These are phyloP conservation scores for Elongisporangium senticosum DNA, from an alignment of 352 stramenopile genomes.

Conservation along the genomic window DNA sequence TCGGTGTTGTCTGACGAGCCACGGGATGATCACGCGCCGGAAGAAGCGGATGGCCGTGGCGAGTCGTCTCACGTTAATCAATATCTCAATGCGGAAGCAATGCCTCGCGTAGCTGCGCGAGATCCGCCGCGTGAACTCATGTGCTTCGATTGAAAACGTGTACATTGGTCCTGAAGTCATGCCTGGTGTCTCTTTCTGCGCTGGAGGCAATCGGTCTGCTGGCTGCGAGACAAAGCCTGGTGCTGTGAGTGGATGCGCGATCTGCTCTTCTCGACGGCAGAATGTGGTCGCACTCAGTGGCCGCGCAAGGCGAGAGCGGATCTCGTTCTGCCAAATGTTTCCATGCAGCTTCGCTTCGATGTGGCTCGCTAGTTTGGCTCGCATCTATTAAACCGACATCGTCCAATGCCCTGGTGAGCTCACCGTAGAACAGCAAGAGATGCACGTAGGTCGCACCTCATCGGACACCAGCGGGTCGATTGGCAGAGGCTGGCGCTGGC, in stretches of 20 bases:
- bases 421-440: background rate
- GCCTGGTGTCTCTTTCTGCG: too few species aligned
- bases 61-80: constrained; percentile 13
- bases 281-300: constrained; percentile 46
- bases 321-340: constrained; percentile 46
- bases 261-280: constrained; percentile 31
- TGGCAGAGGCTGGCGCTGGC: background rate
- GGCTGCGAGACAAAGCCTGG: constrained; percentile 14
- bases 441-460: constrained; percentile 9
- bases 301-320: constrained; percentile 39
- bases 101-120: constrained; percentile 15
- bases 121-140: constrained; percentile 19
- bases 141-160: constrained; percentile 35
- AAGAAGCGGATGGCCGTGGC: constrained; percentile 28
- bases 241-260: constrained; percentile 25
- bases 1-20: constrained; percentile 19
- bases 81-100: constrained; percentile 21
- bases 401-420: background rate
- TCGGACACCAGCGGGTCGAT: constrained; percentile 21
- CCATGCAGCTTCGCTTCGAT: constrained; percentile 38
- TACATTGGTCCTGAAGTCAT: constrained; percentile 11
- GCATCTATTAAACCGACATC: constrained; percentile 27
- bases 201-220: too few species aligned
- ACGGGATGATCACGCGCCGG: constrained; percentile 19
- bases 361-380: constrained; percentile 22